These are phyloP conservation scores for Sporothrix protearum DNA, from an alignment of 2,329 filamentous ascomycete species.

Conservation along the genomic window DNA sequence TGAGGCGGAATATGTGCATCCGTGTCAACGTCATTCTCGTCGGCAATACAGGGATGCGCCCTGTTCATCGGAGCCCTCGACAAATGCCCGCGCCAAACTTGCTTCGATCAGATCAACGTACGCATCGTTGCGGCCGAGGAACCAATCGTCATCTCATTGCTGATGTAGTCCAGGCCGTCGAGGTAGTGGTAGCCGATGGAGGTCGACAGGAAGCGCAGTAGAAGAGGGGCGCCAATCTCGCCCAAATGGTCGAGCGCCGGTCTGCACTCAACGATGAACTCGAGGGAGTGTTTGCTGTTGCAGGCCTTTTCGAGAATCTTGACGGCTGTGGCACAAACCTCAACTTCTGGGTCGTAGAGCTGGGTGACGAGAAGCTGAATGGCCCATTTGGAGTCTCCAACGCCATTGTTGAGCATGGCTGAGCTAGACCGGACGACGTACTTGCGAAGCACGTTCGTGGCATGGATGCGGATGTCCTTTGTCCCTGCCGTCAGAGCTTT, in stretches of 20 bases:
- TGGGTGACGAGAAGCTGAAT: slow-evolving; percentile 97
- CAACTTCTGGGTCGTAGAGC: slow-evolving; percentile 93
- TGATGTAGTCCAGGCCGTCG: slow-evolving; percentile 96
- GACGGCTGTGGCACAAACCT: slow-evolving; percentile 92
- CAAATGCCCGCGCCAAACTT: slow-evolving; percentile 65
- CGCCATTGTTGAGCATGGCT: slow-evolving; percentile 38
- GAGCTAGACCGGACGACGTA: slow-evolving; percentile 60
- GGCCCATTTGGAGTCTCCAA: slow-evolving; percentile 84
- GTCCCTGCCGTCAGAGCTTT: slow-evolving; percentile 90
- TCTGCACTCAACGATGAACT: slow-evolving; percentile 94
- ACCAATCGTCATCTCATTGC: slow-evolving; percentile 99
- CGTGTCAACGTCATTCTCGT: slow-evolving; percentile 51
- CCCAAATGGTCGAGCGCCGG: slow-evolving; percentile 92
- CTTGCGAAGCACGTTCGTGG: slow-evolving; percentile 80
- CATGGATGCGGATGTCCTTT: slow-evolving; percentile 86
- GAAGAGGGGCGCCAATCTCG: slow-evolving; percentile 89
- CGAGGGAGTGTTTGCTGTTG: slow-evolving; percentile 83
- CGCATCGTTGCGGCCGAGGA: slow-evolving; percentile 91
- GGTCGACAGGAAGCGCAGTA: slow-evolving; percentile 89
- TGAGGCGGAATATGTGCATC: slow-evolving; percentile 81
- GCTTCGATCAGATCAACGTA: slow-evolving; percentile 94
- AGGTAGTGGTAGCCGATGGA: slow-evolving; percentile 97
- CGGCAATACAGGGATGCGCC: slow-evolving; percentile 57
- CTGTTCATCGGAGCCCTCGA: slow-evolving; percentile 60
- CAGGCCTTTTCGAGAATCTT: slow-evolving; percentile 97